Evolutionary conservation across 163 green algal genomes (phyloP).

Genomic region (Volvox carteri): DNA sequence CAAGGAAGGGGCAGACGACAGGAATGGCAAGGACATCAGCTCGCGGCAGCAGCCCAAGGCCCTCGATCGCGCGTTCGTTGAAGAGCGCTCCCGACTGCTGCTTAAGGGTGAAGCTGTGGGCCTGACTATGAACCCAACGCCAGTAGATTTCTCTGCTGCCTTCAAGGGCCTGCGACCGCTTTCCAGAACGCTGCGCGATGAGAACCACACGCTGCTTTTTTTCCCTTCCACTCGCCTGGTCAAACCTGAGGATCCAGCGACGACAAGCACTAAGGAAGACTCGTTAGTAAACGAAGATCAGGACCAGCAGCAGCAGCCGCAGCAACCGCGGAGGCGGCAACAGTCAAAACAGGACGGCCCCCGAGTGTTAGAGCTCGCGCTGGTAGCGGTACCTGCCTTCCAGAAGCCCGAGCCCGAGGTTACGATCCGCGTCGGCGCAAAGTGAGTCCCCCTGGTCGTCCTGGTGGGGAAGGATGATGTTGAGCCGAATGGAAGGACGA

Average conservation of each 20-base stretch:
- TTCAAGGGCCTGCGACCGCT: slow-evolving; percentile 40
- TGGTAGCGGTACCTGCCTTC: slow-evolving; percentile 39
- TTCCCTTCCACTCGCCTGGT: slow-evolving; percentile 10
- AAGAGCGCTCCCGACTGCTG: slow-evolving; percentile 11
- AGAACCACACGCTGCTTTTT: slow-evolving; percentile 32
- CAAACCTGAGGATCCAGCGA: background rate
- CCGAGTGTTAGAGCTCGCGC: slow-evolving; percentile 26
- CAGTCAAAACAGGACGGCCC: background rate
- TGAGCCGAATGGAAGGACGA: too few relatives aligned
- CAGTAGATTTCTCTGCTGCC: background rate
- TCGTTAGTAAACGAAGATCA: too few relatives aligned
- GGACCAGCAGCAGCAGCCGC: background rate
- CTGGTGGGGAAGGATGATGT: too few relatives aligned
- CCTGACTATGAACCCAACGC: background rate
- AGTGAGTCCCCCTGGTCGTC: too few relatives aligned
- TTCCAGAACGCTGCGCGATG: background rate
- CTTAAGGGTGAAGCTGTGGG: slow-evolving; percentile 32
- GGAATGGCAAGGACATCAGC: background rate
- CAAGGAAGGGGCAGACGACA: background rate
- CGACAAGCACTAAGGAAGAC: background rate
- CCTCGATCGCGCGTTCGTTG: background rate
- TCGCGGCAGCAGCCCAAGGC: background rate
- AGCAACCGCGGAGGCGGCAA: background rate
- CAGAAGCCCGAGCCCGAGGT: slow-evolving; percentile 9
- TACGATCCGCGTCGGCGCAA: slow-evolving; percentile 19